Percentiles rank a stretch among this genome's conserved stretches.
These are phyloP conservation scores for Clitopilus passeckerianus DNA, from an alignment of 768 basidiomycete genomes.

Conservation along the genomic window DNA sequence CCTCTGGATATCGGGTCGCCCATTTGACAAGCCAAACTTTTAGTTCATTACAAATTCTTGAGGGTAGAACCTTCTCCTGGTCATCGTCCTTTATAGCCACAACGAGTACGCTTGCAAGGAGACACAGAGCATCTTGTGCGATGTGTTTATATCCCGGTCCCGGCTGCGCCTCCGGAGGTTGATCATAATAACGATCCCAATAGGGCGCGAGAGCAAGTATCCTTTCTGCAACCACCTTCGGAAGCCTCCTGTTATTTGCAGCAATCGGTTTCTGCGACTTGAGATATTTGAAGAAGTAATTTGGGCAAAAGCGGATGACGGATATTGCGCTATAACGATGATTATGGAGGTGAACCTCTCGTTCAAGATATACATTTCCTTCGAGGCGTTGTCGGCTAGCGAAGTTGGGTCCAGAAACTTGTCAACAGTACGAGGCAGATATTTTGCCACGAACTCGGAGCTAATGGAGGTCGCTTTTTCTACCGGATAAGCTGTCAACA, in stretches of 20 bases:
- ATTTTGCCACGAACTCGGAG: no score
- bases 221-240: slow-evolving; percentile 15
- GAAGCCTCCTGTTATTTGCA: slow-evolving; percentile 15
- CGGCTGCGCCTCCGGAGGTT: not conserved
- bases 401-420: no score
- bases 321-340: no score
- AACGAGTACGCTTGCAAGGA: no score
- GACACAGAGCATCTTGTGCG: no score
- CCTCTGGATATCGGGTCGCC: not conserved
- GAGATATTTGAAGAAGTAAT: slow-evolving; percentile 11
- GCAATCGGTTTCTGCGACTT: slow-evolving; percentile 13
- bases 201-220: slow-evolving; percentile 14
- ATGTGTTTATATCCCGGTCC: not conserved
- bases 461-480: no score
- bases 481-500: no score
- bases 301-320: not conserved
- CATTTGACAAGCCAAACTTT: not conserved
- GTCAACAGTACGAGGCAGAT: no score
- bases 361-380: no score
- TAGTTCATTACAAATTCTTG: not conserved
- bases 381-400: no score
- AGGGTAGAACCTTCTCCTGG: not conserved
- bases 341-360: no score
- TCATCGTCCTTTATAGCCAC: not conserved
- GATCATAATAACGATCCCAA: slow-evolving; percentile 9